Conservation (phyloP, 2,329 filamentous ascomycete genomes). For the Colletotrichum gloeosporioides region DNA sequence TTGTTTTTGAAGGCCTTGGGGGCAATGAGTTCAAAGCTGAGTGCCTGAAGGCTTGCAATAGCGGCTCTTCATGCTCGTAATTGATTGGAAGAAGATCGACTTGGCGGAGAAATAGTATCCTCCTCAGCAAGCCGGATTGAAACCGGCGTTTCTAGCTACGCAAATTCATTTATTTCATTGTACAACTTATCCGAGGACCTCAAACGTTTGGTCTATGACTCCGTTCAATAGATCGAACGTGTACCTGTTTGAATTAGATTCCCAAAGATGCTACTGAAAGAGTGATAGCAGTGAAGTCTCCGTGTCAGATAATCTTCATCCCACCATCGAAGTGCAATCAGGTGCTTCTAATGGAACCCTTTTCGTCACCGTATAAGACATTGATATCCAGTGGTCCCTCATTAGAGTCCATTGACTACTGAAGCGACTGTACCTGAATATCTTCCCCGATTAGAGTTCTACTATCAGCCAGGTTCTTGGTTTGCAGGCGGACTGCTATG, state of each 20-base stretch:
- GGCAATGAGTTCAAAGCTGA: neutral
- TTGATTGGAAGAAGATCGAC: neutral
- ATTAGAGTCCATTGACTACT: neutral
- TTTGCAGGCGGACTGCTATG: neutral
- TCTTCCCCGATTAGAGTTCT: neutral
- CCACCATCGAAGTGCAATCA: rapidly evolving
- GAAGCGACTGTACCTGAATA: neutral
- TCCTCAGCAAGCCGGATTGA: neutral
- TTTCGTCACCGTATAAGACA: neutral
- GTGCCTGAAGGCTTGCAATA: neutral
- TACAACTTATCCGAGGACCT: neutral
- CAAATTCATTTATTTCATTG: neutral
- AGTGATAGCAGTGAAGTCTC: neutral
- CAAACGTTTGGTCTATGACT: neutral
- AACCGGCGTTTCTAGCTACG: neutral
- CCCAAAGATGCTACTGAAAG: neutral
- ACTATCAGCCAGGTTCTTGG: neutral
- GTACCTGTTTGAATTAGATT: neutral
- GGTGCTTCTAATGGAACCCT: rapidly evolving
- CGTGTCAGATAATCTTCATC: neutral
- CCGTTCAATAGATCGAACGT: neutral
- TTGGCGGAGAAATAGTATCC: neutral
- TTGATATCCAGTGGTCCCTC: neutral
- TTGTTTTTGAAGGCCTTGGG: neutral
- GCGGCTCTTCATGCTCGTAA: neutral